These are phyloP conservation scores for Helenozyma baotianmanensis DNA, from an alignment of 805 yeast genomes.

Conservation along the genomic window DNA sequence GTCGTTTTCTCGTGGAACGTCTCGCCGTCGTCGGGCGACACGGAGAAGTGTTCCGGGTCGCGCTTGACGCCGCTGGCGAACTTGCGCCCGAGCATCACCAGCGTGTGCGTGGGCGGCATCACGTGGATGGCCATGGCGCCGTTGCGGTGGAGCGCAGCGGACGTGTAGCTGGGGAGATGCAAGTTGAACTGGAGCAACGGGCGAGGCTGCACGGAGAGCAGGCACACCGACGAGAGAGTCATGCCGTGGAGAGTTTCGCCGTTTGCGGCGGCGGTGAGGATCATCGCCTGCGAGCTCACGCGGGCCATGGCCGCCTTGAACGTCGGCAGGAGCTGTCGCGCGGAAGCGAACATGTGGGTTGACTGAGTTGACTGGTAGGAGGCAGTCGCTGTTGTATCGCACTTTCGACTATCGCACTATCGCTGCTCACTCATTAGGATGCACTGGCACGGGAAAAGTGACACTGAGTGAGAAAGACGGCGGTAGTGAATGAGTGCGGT, in stretches of 20 bases:
- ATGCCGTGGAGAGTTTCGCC: slow-evolving; percentile 52
- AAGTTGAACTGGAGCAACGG: slow-evolving; percentile 83
- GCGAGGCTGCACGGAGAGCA: slow-evolving; percentile 70
- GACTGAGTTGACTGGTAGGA: too few relatives aligned
- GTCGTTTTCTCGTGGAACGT: slow-evolving; percentile 42
- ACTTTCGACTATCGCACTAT: too few relatives aligned
- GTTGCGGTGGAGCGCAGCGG: slow-evolving; percentile 56
- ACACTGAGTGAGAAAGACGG: too few relatives aligned
- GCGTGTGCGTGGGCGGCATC: slow-evolving; percentile 53
- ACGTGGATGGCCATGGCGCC: slow-evolving; percentile 68
- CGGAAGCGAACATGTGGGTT: slow-evolving; percentile 4
- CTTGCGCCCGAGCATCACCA: slow-evolving; percentile 57
- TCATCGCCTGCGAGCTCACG: slow-evolving; percentile 40
- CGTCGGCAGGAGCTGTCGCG: slow-evolving; percentile 1
- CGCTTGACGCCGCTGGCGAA: slow-evolving; percentile 60
- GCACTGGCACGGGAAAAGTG: too few relatives aligned
- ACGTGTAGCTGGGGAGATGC: slow-evolving; percentile 81
- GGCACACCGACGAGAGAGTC: slow-evolving; percentile 82
- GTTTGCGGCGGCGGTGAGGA: slow-evolving; percentile 28
- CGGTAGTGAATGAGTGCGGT: too few relatives aligned
- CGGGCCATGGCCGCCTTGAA: slow-evolving; percentile 35
- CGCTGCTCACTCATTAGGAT: too few relatives aligned
- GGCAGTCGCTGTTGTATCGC: too few relatives aligned
- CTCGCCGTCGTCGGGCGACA: slow-evolving; percentile 25
- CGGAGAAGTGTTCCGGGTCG: slow-evolving; percentile 21